These are phyloP conservation scores for Cicer arietinum DNA, from an alignment of 306 rosid genomes.

Conservation along the genomic window DNA sequence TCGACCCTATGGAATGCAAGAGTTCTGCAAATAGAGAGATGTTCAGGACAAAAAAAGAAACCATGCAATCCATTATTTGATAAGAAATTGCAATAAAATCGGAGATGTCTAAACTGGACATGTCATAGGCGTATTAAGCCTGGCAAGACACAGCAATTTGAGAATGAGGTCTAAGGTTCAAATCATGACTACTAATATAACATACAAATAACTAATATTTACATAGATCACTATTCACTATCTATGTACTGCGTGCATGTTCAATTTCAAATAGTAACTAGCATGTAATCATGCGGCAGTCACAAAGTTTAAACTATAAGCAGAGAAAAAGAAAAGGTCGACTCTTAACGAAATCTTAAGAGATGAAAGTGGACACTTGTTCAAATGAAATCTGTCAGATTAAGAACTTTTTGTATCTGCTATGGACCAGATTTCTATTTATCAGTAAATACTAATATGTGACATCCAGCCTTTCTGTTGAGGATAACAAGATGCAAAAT, in stretches of 20 bases:
- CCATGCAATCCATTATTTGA: background rate
- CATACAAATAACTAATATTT: too few relatives aligned
- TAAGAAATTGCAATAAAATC: background rate
- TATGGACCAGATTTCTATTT: background rate
- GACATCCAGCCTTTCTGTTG: background rate
- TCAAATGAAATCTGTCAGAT: background rate
- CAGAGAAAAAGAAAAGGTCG: background rate
- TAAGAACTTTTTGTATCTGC: background rate
- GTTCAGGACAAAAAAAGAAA: background rate
- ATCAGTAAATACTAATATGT: background rate
- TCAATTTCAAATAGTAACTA: background rate
- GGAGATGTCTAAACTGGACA: background rate
- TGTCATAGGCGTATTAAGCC: too few relatives aligned
- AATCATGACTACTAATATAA: too few relatives aligned
- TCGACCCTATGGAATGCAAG: background rate
- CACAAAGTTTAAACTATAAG: conserved; percentile 3
- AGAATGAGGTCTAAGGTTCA: too few relatives aligned
- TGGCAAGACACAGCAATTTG: too few relatives aligned
- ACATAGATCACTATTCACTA: too few relatives aligned
- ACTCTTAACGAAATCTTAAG: background rate
- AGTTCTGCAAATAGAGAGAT: background rate
- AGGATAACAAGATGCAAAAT: background rate
- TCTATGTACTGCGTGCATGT: background rate
- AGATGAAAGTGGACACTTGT: background rate
- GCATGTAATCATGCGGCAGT: background rate